Percentiles rank a stretch among this genome's conserved stretches.
These are phyloP conservation scores for Rutstroemia sp. DNA, from an alignment of 2,329 filamentous ascomycete genomes.

Conservation along the genomic window DNA sequence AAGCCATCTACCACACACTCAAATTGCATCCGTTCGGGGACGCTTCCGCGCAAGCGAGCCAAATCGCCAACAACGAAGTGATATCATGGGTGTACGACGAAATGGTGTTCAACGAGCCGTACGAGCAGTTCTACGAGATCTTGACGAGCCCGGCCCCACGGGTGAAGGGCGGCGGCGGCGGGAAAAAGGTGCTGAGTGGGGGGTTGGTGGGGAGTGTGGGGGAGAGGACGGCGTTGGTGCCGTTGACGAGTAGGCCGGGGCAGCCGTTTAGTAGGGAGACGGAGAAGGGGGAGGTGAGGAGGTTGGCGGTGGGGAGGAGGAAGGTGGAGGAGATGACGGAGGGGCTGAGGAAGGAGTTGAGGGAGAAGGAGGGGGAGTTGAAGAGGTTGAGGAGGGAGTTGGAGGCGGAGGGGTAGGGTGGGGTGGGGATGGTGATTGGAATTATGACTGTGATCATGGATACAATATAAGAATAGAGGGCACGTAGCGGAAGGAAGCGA, in stretches of 20 bases:
- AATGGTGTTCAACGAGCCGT: conserved; percentile 95
- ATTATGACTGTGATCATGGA: too few species aligned
- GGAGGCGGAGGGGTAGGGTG: conserved; percentile 19
- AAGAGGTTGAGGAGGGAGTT: conserved; percentile 17
- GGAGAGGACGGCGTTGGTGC: conserved; percentile 68
- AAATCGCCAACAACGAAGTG: conserved; percentile 54
- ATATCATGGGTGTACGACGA: conserved; percentile 83
- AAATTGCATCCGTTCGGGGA: conserved; percentile 86
- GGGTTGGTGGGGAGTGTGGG: conserved; percentile 36
- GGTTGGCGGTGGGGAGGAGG: conserved; percentile 54
- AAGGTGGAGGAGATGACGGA: conserved; percentile 44
- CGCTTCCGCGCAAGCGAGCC: conserved; percentile 60
- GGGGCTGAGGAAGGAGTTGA: too few species aligned
- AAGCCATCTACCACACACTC: conserved; percentile 90
- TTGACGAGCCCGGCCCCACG: conserved; percentile 60
- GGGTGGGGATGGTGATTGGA: too few species aligned
- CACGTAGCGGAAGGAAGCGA: background rate
- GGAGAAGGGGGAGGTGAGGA: conserved; percentile 55
- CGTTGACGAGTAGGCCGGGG: conserved; percentile 55
- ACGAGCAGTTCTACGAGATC: conserved; percentile 82
- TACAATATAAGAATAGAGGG: too few species aligned
- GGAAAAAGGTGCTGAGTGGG: conserved; percentile 36
- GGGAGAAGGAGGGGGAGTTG: conserved; percentile 10
- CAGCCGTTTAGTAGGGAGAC: conserved; percentile 69
- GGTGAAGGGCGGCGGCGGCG: conserved; percentile 44